A percentile compares a stretch with the other conserved stretches of the same genome.
These are phyloP conservation scores for Geotrichum klebahnii DNA, from an alignment of 1,139 yeast species.

Conservation along the genomic window DNA sequence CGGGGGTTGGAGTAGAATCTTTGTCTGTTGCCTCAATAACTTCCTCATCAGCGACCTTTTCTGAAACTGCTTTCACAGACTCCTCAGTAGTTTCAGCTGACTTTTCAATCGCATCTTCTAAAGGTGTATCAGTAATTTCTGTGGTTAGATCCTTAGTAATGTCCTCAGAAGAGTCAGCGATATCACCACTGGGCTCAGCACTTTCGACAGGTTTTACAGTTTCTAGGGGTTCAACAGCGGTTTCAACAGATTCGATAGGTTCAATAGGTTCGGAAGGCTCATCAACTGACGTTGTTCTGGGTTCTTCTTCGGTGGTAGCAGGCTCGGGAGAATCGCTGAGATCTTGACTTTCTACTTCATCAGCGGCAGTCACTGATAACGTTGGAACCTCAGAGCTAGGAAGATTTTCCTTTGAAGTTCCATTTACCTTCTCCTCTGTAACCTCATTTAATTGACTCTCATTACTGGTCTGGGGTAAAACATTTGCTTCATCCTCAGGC, in stretches of 20 bases:
- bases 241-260: no score
- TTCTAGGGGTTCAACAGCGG: slow-evolving; percentile 23
- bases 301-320: not conserved
- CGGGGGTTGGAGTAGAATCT: not conserved
- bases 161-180: slow-evolving; percentile 4
- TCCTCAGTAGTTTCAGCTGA: slow-evolving; percentile 2
- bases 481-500: slow-evolving; percentile 4
- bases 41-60: no score
- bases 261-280: not conserved
- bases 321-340: no score
- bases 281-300: not conserved
- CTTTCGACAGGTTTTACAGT: slow-evolving; percentile 17
- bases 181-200: slow-evolving; percentile 23
- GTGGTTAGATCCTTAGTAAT: not conserved
- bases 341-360: no score
- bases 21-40: slow-evolving; percentile 5
- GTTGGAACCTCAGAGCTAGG: no score
- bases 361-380: no score
- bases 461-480: no score
- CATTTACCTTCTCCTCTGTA: no score
- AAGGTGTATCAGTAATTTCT: slow-evolving; percentile 5
- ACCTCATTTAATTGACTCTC: no score
- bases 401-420: no score
- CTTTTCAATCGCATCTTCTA: slow-evolving; percentile 8
- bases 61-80: no score